Evolutionary conservation across 148 eudicot species (phyloP), one percentile per base, ranked within the genome.

Genomic region (Tetragonia tetragonoides): DNA sequence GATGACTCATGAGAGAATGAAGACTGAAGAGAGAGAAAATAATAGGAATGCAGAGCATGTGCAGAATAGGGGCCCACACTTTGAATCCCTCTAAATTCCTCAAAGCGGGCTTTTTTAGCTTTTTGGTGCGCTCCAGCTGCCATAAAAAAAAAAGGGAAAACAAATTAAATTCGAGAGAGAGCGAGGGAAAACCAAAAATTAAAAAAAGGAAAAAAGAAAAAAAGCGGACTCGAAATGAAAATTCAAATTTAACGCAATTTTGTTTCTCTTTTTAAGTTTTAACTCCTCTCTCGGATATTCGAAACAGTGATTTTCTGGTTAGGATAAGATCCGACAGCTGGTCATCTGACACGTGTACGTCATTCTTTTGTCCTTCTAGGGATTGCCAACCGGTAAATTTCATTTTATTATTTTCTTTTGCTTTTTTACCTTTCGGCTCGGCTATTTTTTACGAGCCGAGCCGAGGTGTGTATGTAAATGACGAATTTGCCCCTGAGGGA

Each of bases 291-390:
- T 8, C 37, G n/a, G 41, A 66, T 3, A 14, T 37, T 81, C 67
- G 34, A 81, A 81, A 81, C 84, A 81, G 54, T 39, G 62, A 72
- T 49, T 37, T 16, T 34, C 76, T 79, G 86, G 86, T 71, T 18
- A 77, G 84, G 88, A 87, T 87, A 87, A 87, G 88, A 72, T 85
- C 90, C 84, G 90, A 85, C 87, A 85, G 84, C 84, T 85, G 79
- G 47, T 79, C 66, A 49, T 46, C 81, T 75, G 87, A 85, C 88
- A 87, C 85, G 88, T 85, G 86, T 87, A 74, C 85, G 79, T 81
- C 82, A 75, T 54, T 75, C 68, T 38, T 61, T 78, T 81, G 78
- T 80, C 72, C 73, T 72, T 44, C 80, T 84, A 42, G 66, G 82
- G 81, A 73, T 74, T 66, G 34, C 74, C 5, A 66, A 12, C 79